Percentiles rank a stretch among this genome's conserved stretches.
phyloP scores from a whole-genome alignment of 2,329 filamentous ascomycete genomes.

The Epicoccum nigrum region DNA sequence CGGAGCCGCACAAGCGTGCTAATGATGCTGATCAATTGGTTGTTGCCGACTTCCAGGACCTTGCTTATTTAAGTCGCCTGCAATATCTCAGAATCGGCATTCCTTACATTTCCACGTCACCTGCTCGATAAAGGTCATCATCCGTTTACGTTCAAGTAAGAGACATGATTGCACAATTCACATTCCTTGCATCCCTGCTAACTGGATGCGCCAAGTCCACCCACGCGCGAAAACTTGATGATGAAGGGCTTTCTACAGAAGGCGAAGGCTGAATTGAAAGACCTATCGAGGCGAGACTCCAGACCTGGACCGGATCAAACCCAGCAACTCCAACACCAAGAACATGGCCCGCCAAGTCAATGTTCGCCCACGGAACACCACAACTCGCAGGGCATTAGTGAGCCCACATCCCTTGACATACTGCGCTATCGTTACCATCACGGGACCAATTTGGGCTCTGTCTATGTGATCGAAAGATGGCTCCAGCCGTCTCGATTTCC shows the following conservation, averaged over 20 bases:
- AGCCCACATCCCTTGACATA: slow-evolving; percentile 50
- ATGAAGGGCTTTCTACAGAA: slow-evolving; percentile 41
- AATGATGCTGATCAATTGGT: neutral
- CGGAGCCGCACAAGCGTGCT: slow-evolving; percentile 9
- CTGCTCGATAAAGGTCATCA: neutral
- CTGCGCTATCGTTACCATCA: slow-evolving; percentile 65
- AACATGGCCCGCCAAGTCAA: neutral
- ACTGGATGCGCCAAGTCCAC: neutral
- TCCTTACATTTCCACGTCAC: neutral
- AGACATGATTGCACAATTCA: neutral
- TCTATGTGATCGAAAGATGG: slow-evolving; percentile 68
- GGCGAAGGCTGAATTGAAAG: slow-evolving; percentile 34
- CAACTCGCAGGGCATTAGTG: slow-evolving; percentile 42
- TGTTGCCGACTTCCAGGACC: slow-evolving; percentile 9
- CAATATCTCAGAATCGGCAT: slow-evolving; percentile 3
- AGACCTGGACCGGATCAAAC: neutral
- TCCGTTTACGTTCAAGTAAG: neutral
- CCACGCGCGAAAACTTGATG: neutral
- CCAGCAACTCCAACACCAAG: neutral
- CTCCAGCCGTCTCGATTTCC: slow-evolving; percentile 59
- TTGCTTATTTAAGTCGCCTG: slow-evolving; percentile 14
- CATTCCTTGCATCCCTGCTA: slow-evolving; percentile 4
- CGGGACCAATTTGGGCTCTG: slow-evolving; percentile 63
- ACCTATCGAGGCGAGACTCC: slow-evolving; percentile 14
- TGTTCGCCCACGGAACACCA: slow-evolving; percentile 8